Evolutionary conservation across 306 rosid genomes (phyloP).

Genomic region (Luffa acutangula): DNA sequence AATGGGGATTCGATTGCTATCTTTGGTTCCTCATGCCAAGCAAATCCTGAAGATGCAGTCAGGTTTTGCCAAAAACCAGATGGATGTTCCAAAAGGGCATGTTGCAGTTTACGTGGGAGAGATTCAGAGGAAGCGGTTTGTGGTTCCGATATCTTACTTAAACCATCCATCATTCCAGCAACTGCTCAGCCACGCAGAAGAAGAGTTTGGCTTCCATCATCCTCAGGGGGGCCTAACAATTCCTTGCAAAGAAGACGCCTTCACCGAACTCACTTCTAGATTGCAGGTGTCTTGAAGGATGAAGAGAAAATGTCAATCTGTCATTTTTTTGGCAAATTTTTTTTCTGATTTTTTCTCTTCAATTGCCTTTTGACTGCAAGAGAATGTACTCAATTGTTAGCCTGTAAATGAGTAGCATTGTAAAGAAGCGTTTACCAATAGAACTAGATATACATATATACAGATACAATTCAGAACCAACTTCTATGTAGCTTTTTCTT

Average conservation of each 20-base stretch:
- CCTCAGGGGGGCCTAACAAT: slow-evolving; percentile 39
- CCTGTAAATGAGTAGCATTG: background rate
- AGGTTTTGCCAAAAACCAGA: background rate
- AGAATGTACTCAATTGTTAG: background rate
- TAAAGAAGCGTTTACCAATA: background rate
- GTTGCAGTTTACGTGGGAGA: background rate
- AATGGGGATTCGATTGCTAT: background rate
- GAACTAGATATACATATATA: background rate
- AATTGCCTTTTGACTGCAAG: background rate
- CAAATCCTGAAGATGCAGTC: background rate
- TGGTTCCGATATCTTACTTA: slow-evolving; percentile 20
- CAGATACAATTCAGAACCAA: background rate
- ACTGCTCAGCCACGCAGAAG: slow-evolving; percentile 16
- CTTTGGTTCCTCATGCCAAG: background rate
- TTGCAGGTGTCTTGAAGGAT: background rate
- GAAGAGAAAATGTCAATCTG: background rate
- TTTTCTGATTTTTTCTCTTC: background rate
- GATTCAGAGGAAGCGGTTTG: background rate
- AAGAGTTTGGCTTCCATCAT: slow-evolving; percentile 35
- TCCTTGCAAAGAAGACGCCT: slow-evolving; percentile 31
- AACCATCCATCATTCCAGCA: slow-evolving; percentile 12
- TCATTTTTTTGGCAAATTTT: background rate
- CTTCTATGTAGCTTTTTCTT: background rate
- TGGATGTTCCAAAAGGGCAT: background rate
- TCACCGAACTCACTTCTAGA: slow-evolving; percentile 19